Conservation (phyloP, 371 early-diverging fungal species). For the Saksenaea oblongispora region DNA sequence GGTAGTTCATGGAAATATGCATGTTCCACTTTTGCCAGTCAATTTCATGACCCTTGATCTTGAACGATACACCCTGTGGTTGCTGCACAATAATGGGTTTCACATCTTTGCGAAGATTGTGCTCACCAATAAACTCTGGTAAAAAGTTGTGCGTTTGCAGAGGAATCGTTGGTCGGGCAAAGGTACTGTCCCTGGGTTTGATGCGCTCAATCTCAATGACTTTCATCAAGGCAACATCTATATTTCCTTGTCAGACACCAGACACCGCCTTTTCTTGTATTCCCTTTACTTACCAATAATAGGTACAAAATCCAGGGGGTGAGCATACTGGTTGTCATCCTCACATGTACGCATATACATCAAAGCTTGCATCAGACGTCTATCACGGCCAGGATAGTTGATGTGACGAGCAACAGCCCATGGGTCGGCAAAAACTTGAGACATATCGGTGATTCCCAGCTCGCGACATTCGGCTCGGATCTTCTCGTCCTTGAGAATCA, state of each 20-base stretch:
- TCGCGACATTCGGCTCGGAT: conserved; percentile 47
- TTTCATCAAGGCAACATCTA: conserved; percentile 47
- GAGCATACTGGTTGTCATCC: conserved; percentile 57
- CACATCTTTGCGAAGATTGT: conserved; percentile 48
- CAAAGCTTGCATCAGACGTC: conserved; percentile 52
- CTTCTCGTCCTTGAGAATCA: conserved; percentile 40
- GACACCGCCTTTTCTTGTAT: not conserved
- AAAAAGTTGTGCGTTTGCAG: conserved; percentile 48
- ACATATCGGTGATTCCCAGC: conserved; percentile 53
- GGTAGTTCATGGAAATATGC: conserved; percentile 58
- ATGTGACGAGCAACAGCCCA: conserved; percentile 57
- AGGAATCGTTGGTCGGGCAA: conserved; percentile 51
- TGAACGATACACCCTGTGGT: conserved; percentile 57
- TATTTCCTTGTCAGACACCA: not conserved
- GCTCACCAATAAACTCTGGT: conserved; percentile 51
- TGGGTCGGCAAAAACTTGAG: conserved; percentile 46
- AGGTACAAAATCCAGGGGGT: conserved; percentile 56
- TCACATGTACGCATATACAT: conserved; percentile 57
- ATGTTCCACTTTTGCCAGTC: conserved; percentile 64
- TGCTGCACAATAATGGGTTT: conserved; percentile 58
- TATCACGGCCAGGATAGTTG: conserved; percentile 39
- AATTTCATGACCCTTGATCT: conserved; percentile 49
- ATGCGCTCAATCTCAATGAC: conserved; percentile 50
- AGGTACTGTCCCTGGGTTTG: conserved; percentile 45
- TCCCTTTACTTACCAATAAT: conserved; percentile 38